Base-by-base conservation (phyloP, 225 moss, liverwort and hornwort genomes). In the Straminergon stramineum region DNA sequence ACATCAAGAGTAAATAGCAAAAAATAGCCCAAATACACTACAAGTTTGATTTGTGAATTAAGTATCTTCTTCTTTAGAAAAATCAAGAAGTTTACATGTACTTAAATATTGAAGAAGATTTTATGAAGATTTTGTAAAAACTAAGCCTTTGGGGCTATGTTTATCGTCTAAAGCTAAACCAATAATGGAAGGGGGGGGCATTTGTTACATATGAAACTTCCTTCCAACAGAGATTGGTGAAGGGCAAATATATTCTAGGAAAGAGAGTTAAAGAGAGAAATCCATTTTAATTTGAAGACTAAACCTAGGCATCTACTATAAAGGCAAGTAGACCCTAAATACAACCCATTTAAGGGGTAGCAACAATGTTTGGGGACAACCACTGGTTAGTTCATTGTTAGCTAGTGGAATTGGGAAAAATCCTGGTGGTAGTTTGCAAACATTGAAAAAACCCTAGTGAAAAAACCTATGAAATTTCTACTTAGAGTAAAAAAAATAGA, bases 371-470 rank as follows among this genome's bases (percentile, higher is more conserved):
- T 5, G 0, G 1, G 1, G 5, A 10, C 5, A 18, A 66, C 10
- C 2, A 3, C 9, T 5, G 10, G 5, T 35, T 34, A 66, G 8
- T 66, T 34, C 8, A 66, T 35, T 67, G 20, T 35, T 67, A 35
- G 19, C 1, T 10, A 0, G 10, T 67, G 3, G 11, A 67, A 67
- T 20, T 20, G 19, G 35, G 3, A 35, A 11, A 67, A 35, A 67
- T 19, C 0, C 0, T 0, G 1, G 3, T 17, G 9, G 9, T 2
- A 66, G 18, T 18, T 66, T 66, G 9, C 34, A 31, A 34, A 34
- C 66, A 34, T 34, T 1, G 2, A 2, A 34, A 66, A 4, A 66
- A 10, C 9, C 2, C 17, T 1, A 3, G 1, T 32, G 17, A 35
- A 34, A 34, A 13, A 28, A 13, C 3, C 6, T 63, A 63, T 15